Conservation (phyloP, 371 early-diverging fungal species). For the Mortierella polycephala region DNA sequence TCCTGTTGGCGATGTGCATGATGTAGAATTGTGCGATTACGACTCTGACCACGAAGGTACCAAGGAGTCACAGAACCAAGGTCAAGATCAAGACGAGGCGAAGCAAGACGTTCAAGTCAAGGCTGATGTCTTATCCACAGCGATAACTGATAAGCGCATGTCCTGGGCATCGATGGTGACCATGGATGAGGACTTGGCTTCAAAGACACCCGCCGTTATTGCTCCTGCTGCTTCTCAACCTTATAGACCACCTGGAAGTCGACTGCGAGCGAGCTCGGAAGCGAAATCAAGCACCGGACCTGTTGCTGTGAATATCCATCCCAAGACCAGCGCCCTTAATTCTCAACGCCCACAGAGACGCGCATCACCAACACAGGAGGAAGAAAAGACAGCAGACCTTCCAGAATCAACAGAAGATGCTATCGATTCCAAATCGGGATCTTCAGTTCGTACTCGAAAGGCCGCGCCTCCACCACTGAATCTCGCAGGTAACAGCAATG, state of each 20-base stretch:
- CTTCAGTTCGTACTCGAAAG: conserved; percentile 24
- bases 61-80: conserved; percentile 3
- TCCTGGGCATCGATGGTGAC: conserved; percentile 52
- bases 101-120: too few relatives aligned
- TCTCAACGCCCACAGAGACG: conserved; percentile 7
- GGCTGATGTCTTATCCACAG: background rate
- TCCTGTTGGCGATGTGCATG: conserved; percentile 26
- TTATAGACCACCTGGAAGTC: conserved; percentile 47
- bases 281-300: conserved; percentile 5
- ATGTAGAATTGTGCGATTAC: conserved; percentile 23
- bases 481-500: conserved; percentile 18
- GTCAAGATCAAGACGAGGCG: background rate
- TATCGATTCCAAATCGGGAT: background rate
- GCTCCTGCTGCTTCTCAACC: conserved; percentile 36
- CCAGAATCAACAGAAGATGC: conserved; percentile 3
- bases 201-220: conserved; percentile 9
- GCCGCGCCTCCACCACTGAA: conserved; percentile 41
- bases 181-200: conserved; percentile 25
- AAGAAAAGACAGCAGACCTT: background rate
- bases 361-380: conserved; percentile 10
- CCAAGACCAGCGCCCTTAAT: background rate
- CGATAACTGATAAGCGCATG: conserved; percentile 43
- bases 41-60: conserved; percentile 14
- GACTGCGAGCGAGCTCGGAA: conserved; percentile 18
- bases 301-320: conserved; percentile 7